Base-by-base conservation (phyloP, 495 filamentous ascomycete species). In the Platismatia glauca region DNA sequence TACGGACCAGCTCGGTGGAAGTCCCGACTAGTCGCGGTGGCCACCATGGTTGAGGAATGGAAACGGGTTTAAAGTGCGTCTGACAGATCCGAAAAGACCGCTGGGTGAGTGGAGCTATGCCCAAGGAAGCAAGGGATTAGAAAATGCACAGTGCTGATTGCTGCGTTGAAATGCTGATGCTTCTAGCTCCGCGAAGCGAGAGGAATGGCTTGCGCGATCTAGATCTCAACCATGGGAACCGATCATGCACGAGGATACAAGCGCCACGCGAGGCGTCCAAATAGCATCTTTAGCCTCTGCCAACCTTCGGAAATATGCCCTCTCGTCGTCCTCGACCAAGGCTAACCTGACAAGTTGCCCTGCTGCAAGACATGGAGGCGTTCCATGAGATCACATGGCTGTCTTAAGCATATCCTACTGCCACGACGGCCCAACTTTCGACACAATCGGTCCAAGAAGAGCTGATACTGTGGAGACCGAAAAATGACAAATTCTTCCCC, bases 1-100 rank as follows among this genome's bases (percentile, higher is more conserved):
- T 37, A 61, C 59, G 59, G 59, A 61, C 55, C 13, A 61, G 44
- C 18, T 61, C 59, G 59, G 59, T 38, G 34, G 35, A 61, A 41
- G 1, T 33, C 31, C 37, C 4, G 12, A 18, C 18, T 31, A 52
- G 27, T 52, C 13, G 48, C 48, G 24, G 48, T 16, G 5, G 5
- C 2, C 20, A 27, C 13, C 24, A 13, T 52, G 48, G 48, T 52
- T 52, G 48, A 41, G 27, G 48, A 55, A 16, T 52, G 38, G 24
- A 61, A 61, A 61, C 48, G 59, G 46, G 33, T n/a, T 52, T 41
- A 27, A 22, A 37, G 38, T 20, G 33, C 22, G 11, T 55, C 15
- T 61, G 59, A 61, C 59, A 61, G 59, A 52, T 55, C 44, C 48
- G 35, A 43, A 61, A 52, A 27, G 50, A 22, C 12, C 44, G 46